These are phyloP conservation scores for Saitozyma sp. DNA, from an alignment of 768 basidiomycete genomes.

Conservation along the genomic window DNA sequence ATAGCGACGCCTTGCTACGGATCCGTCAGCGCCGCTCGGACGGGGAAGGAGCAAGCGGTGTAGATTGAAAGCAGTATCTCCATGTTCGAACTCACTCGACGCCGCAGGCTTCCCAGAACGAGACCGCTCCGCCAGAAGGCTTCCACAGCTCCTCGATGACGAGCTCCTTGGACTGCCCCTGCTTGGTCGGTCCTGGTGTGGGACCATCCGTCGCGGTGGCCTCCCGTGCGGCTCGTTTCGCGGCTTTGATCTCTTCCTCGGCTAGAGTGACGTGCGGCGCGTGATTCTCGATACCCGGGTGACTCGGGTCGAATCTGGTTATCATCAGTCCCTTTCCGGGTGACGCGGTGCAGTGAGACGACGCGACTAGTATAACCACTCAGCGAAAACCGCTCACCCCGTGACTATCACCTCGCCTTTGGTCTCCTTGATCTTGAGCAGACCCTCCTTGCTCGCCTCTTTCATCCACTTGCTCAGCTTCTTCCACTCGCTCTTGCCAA, in stretches of 20 bases:
- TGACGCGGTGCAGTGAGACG: too few species aligned
- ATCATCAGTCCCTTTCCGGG: conserved; percentile 1
- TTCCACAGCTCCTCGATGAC: conserved; percentile 73
- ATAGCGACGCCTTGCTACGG: conserved; percentile 18
- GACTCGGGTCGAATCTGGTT: conserved; percentile 59
- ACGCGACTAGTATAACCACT: not conserved
- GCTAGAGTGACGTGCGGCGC: conserved; percentile 62
- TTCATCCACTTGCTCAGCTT: conserved; percentile 80
- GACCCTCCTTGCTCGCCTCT: conserved; percentile 67
- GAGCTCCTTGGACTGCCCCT: conserved; percentile 57
- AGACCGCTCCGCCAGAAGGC: conserved; percentile 62
- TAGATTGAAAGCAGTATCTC: not conserved
- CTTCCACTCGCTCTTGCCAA: conserved; percentile 78
- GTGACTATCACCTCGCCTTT: conserved; percentile 44
- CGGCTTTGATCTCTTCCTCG: conserved; percentile 66
- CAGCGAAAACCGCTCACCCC: conserved; percentile 48
- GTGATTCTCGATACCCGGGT: conserved; percentile 63
- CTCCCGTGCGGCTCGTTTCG: conserved; percentile 63
- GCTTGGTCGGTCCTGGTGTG: conserved; percentile 54
- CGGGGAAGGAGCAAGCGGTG: too few species aligned
- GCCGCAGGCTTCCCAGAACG: conserved; percentile 66
- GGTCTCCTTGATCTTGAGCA: conserved; percentile 72
- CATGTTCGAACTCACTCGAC: conserved; percentile 59
- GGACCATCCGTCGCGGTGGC: conserved; percentile 55
- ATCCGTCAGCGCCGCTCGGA: not conserved